Evolutionary conservation across 441 rosid genomes (phyloP).

Genomic region (Euphorbia corollata): DNA sequence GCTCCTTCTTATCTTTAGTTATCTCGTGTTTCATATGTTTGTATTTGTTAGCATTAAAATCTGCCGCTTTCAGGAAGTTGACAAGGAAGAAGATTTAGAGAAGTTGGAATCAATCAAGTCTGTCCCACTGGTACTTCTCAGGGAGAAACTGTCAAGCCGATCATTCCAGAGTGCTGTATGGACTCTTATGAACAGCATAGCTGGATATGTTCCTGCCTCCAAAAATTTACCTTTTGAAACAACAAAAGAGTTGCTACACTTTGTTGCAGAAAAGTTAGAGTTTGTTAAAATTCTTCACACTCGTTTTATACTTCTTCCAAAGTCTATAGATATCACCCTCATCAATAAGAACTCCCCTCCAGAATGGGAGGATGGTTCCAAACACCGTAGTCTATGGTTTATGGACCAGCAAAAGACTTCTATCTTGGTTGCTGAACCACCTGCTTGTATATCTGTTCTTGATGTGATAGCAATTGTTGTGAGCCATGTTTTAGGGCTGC

Average conservation of each 20-base stretch:
- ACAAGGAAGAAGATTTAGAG: constrained; percentile 43
- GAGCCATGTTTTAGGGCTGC: constrained; percentile 78
- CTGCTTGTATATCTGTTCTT: constrained; percentile 58
- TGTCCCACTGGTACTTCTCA: constrained; percentile 43
- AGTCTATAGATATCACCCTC: constrained; percentile 56
- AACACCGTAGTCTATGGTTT: constrained; percentile 62
- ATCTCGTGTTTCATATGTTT: constrained; percentile 1
- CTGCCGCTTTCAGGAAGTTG: constrained; percentile 57
- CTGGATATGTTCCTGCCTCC: constrained; percentile 28
- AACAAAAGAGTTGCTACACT: constrained; percentile 44
- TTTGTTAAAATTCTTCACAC: constrained; percentile 68
- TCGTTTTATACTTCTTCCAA: constrained; percentile 69
- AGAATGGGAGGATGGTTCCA: constrained; percentile 58
- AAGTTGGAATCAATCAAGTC: constrained; percentile 57
- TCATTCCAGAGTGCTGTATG: constrained; percentile 71
- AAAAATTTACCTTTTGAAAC: constrained; percentile 38
- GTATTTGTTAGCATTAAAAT: constrained; percentile 10
- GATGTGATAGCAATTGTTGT: constrained; percentile 76
- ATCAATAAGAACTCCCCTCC: constrained; percentile 54
- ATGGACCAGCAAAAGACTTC: constrained; percentile 46
- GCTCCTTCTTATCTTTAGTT: constrained; percentile 10
- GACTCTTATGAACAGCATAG: constrained; percentile 46
- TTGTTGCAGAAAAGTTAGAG: constrained; percentile 59
- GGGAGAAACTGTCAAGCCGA: constrained; percentile 55
- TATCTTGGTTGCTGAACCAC: constrained; percentile 82